phyloP scores from a whole-genome alignment of 495 filamentous ascomycete genomes.

The Lophiostoma macrostomum region DNA sequence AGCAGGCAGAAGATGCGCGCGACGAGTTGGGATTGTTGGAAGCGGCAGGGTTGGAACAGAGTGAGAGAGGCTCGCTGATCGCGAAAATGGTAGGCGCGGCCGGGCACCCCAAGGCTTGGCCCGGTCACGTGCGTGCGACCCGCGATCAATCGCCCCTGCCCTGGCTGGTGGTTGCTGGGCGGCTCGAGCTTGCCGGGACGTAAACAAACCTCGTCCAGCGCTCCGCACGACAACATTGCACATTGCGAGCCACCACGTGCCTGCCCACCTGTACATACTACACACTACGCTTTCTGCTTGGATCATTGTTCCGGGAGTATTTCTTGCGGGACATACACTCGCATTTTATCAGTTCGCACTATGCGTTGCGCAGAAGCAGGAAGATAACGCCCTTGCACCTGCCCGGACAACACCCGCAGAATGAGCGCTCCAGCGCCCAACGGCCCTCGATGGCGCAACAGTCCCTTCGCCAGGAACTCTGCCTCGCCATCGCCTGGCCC shows the following conservation, averaged over 20 bases:
- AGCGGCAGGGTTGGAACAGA: too few species aligned
- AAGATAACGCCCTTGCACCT: conserved; percentile 15
- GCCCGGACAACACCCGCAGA: conserved; percentile 27
- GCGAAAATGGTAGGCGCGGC: too few species aligned
- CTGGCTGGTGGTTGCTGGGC: conserved; percentile 6
- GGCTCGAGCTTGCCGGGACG: background rate
- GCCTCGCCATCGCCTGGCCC: conserved; percentile 61
- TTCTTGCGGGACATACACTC: too few species aligned
- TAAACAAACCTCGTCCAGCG: conserved; percentile 19
- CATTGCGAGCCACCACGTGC: conserved; percentile 3
- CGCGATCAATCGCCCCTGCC: too few species aligned
- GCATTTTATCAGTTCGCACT: too few species aligned
- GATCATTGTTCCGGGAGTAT: background rate
- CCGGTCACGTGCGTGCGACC: too few species aligned
- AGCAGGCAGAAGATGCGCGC: too few species aligned
- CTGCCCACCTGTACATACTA: conserved; percentile 26
- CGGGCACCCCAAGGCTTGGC: too few species aligned
- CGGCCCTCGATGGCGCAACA: conserved; percentile 60
- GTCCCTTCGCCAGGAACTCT: conserved; percentile 67
- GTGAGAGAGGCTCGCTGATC: too few species aligned
- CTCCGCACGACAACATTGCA: background rate
- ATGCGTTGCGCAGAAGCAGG: conserved; percentile 5
- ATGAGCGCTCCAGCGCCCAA: conserved; percentile 45
- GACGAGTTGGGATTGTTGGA: too few species aligned
- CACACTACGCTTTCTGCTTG: too few species aligned